Evolutionary conservation across 2,329 filamentous ascomycete species (phyloP).

Genomic region (Catunica adiposa): DNA sequence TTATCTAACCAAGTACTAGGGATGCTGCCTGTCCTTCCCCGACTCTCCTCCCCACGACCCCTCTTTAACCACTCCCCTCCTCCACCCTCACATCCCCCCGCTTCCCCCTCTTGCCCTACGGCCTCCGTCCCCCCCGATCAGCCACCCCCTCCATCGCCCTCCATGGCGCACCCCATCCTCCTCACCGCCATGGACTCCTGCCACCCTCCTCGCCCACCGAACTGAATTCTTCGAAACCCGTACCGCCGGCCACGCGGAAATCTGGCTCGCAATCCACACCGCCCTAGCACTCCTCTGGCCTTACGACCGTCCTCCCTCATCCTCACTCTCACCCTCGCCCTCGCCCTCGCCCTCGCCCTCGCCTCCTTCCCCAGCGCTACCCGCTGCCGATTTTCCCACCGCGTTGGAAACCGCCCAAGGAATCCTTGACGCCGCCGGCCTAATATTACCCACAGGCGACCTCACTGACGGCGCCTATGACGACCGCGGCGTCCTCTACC

Average conservation of each 20-base stretch:
- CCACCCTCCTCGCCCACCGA: conserved; percentile 52
- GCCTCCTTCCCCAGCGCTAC: not conserved
- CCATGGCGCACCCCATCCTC: conserved; percentile 27
- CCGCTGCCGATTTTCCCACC: conserved; percentile 16
- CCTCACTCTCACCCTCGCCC: conserved; percentile 17
- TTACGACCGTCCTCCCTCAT: conserved; percentile 26
- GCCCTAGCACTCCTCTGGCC: conserved; percentile 53
- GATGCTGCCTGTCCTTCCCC: not conserved
- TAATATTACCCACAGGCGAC: conserved; percentile 59
- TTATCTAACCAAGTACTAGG: not conserved
- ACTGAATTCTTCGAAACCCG: conserved; percentile 80
- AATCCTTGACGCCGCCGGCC: conserved; percentile 61
- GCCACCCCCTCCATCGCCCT: conserved; percentile 35
- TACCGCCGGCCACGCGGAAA: conserved; percentile 57
- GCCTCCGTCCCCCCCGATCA: conserved; percentile 41
- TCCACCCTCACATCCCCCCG: not conserved
- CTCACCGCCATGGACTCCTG: conserved; percentile 48
- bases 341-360: not conserved
- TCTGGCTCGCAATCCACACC: conserved; percentile 61
- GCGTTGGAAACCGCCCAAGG: conserved; percentile 55
- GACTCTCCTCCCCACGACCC: not conserved
- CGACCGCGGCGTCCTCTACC: conserved; percentile 51
- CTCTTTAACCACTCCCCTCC: not conserved
- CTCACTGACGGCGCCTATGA: conserved; percentile 59
- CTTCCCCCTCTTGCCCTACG: not conserved